Conservation (phyloP, 2,329 filamentous ascomycete genomes). For the Aspergillus sp. region DNA sequence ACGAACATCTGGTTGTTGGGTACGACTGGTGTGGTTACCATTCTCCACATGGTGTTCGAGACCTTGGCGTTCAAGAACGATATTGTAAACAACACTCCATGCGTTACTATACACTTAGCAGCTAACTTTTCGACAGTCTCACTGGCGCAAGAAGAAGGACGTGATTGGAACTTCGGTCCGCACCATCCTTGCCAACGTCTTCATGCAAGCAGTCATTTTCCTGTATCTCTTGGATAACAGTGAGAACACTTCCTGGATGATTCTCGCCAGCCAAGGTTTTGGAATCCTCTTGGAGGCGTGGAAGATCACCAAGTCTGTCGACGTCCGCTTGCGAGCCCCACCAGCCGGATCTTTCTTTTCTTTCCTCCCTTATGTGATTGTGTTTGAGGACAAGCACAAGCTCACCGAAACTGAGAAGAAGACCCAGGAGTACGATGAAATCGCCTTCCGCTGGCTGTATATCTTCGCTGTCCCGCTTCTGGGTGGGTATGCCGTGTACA, state of each 20-base stretch:
- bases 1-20: constrained; percentile 86
- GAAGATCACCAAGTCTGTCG: constrained; percentile 95
- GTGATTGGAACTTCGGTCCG: constrained; percentile 94
- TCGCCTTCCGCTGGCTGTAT: constrained; percentile 97
- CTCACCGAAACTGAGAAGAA: constrained; percentile 93
- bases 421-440: constrained; percentile 96
- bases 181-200: constrained; percentile 91
- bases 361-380: constrained; percentile 69
- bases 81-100: constrained; percentile 52
- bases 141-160: constrained; percentile 99
- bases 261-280: constrained; percentile 83
- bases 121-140: constrained; percentile 43
- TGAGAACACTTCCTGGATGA: constrained; percentile 98
- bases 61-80: constrained; percentile 95
- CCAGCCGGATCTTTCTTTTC: constrained; percentile 63
- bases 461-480: constrained; percentile 83
- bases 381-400: constrained; percentile 94
- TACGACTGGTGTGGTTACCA: constrained; percentile 74
- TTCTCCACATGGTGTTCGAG: constrained; percentile 92
- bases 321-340: constrained; percentile 71
- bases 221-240: constrained; percentile 96
- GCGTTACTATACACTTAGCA: not conserved
- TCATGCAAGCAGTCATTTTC: constrained; percentile 96
- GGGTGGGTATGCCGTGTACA: constrained; percentile 83
- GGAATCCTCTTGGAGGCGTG: constrained; percentile 74